Evolutionary conservation across 2,329 filamentous ascomycete genomes (phyloP).

Genomic region (Penicillium sp.): DNA sequence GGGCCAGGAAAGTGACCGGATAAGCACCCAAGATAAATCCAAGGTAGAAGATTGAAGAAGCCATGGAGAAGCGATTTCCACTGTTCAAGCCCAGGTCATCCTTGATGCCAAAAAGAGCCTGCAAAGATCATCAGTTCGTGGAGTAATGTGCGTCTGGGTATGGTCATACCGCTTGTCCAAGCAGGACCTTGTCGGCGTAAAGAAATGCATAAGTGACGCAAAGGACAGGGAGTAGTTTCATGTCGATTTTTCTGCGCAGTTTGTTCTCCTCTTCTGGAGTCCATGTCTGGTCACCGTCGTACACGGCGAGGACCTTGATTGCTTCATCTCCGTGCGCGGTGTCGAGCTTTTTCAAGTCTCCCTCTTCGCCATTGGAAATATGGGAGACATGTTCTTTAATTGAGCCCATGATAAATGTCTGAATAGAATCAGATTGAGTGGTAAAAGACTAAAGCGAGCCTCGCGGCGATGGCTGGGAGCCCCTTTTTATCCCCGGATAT

Average conservation of each 20-base stretch:
- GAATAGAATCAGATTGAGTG: background rate
- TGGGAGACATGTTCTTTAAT: background rate
- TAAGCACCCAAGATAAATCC: slow-evolving; percentile 50
- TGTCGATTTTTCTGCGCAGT: background rate
- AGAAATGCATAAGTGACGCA: slow-evolving; percentile 47
- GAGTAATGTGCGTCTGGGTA: slow-evolving; percentile 36
- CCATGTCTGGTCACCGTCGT: background rate
- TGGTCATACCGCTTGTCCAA: slow-evolving; percentile 48
- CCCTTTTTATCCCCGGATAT: background rate
- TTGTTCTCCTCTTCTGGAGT: background rate
- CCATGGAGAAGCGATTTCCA: slow-evolving; percentile 46
- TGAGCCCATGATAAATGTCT: background rate
- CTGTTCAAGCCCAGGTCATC: slow-evolving; percentile 40
- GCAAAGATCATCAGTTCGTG: background rate
- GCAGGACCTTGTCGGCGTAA: slow-evolving; percentile 54
- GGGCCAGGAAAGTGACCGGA: slow-evolving; percentile 43
- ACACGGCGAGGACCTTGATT: background rate
- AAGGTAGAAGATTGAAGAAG: slow-evolving; percentile 49
- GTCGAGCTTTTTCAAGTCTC: background rate
- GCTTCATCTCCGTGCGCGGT: background rate
- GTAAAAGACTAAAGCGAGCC: background rate
- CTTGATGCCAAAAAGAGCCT: slow-evolving; percentile 4
- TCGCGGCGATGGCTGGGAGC: background rate
- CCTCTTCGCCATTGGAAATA: background rate
- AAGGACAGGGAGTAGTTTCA: slow-evolving; percentile 35